phyloP scores from a whole-genome alignment of 75 land plant species.

The Selaginella tamariscina region DNA sequence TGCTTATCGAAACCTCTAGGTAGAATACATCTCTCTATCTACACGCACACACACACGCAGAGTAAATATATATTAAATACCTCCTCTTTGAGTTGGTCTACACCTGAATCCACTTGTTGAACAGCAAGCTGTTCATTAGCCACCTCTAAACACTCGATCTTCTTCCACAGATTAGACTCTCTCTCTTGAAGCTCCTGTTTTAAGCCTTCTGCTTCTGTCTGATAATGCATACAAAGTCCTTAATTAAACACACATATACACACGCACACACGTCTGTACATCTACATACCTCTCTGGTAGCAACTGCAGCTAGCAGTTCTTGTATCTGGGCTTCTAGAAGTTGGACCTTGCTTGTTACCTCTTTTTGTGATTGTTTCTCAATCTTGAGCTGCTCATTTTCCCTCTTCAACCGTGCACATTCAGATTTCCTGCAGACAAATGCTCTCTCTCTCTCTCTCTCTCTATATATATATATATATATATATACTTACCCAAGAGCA shows the following conservation, averaged over 20 bases:
- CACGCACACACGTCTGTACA: too few relatives aligned
- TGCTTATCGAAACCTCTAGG: too few relatives aligned
- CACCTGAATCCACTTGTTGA: slow-evolving; percentile 20
- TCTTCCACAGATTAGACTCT: slow-evolving; percentile 16
- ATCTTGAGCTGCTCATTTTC: not conserved
- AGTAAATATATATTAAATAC: too few relatives aligned
- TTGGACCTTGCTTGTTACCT: too few relatives aligned
- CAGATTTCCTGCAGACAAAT: not conserved
- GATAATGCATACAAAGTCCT: not conserved
- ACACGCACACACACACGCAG: too few relatives aligned
- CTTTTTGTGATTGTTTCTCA: too few relatives aligned
- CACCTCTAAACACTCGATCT: slow-evolving; percentile 31
- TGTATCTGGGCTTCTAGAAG: not conserved
- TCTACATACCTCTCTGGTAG: not conserved
- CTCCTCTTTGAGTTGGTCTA: slow-evolving; percentile 31
- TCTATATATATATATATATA: too few relatives aligned
- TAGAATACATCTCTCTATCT: too few relatives aligned
- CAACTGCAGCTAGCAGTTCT: not conserved
- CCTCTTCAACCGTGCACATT: not conserved
- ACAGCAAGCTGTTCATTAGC: slow-evolving; percentile 27
- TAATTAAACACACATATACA: not conserved
- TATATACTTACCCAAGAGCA: too few relatives aligned
- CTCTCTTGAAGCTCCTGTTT: slow-evolving; percentile 25
- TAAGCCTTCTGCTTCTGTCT: not conserved
- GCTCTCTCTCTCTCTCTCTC: too few relatives aligned